These are phyloP conservation scores for Penicillium sp. DNA, from an alignment of 2,329 filamentous ascomycete species.

Conservation along the genomic window DNA sequence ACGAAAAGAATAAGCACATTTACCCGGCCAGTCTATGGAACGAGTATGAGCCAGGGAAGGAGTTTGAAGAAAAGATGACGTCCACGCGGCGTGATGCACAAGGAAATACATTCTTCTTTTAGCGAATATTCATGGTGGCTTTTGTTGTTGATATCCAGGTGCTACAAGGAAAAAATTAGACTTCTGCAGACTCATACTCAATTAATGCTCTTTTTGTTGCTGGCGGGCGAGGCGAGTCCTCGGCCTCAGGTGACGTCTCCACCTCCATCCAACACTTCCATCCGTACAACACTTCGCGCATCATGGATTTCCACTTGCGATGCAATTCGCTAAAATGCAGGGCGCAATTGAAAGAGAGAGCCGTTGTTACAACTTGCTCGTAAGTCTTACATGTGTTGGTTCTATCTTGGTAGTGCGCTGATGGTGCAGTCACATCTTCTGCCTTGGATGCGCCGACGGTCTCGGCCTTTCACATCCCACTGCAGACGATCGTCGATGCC, in stretches of 20 bases:
- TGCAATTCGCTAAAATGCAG: slow-evolving; percentile 85
- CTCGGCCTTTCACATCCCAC: slow-evolving; percentile 66
- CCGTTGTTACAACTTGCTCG: slow-evolving; percentile 91
- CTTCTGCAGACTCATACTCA: slow-evolving; percentile 1
- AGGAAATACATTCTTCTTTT: slow-evolving; percentile 92
- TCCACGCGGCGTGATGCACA: slow-evolving; percentile 80
- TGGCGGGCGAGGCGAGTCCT: slow-evolving; percentile 4
- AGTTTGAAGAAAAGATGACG: slow-evolving; percentile 69
- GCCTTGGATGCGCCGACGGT: slow-evolving; percentile 71
- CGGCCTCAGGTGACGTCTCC: slow-evolving; percentile 21
- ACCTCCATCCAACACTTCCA: slow-evolving; percentile 15
- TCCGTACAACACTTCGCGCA: slow-evolving; percentile 23
- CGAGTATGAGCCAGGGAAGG: slow-evolving; percentile 87
- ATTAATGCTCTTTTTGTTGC: slow-evolving; percentile 8
- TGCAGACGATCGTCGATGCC: slow-evolving; percentile 67
- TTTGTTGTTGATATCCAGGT: slow-evolving; percentile 21
- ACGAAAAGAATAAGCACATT: slow-evolving; percentile 97
- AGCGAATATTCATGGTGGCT: slow-evolving; percentile 9
- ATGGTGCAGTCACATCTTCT: slow-evolving; percentile 78
- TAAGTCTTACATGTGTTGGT: slow-evolving; percentile 43
- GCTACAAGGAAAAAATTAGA: slow-evolving; percentile 21
- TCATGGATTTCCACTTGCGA: slow-evolving; percentile 75
- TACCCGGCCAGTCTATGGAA: slow-evolving; percentile 96
- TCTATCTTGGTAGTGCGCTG: slow-evolving; percentile 11
- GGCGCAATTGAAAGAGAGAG: slow-evolving; percentile 69